A percentile compares a stretch with the other conserved stretches of the same genome.
Evolutionary conservation across 1,139 yeast genomes (phyloP).

Genomic region (Cylindricascospora bacillispora): DNA sequence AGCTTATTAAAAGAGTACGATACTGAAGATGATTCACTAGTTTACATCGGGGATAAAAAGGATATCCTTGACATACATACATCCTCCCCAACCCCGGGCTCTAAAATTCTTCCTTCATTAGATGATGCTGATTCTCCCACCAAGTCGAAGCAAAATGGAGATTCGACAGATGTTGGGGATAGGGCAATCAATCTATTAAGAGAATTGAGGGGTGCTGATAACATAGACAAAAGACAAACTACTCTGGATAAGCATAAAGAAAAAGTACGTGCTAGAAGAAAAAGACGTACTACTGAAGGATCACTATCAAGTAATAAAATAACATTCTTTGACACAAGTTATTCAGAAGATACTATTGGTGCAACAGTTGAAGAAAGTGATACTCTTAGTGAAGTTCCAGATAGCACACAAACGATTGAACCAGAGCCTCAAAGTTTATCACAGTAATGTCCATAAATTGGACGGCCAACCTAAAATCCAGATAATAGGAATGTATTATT

Average conservation of each 20-base stretch:
- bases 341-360: neutral
- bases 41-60: conserved; percentile 14
- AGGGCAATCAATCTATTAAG: conserved; percentile 22
- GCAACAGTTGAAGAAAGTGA: neutral
- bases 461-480: too few relatives aligned
- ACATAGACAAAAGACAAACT: conserved; percentile 11
- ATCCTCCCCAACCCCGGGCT: conserved; percentile 9
- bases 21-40: conserved; percentile 18
- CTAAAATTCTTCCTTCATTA: neutral
- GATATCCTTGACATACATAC: conserved; percentile 3
- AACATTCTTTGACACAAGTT: conserved; percentile 1
- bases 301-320: conserved; percentile 1
- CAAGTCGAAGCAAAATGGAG: conserved; percentile 6
- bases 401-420: neutral
- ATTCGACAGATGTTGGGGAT: conserved; percentile 19
- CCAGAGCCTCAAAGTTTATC: too few relatives aligned
- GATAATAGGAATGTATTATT: too few relatives aligned
- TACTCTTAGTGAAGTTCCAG: neutral
- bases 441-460: too few relatives aligned
- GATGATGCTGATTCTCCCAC: conserved; percentile 2
- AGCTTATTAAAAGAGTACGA: conserved; percentile 12
- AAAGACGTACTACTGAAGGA: conserved; percentile 6
- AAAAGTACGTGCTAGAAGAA: conserved; percentile 19
- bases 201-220: conserved; percentile 21
- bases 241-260: conserved; percentile 18